Base-by-base conservation (phyloP, 1,284 basidiomycete genomes). In the Pseudozyma hubeiensis region DNA sequence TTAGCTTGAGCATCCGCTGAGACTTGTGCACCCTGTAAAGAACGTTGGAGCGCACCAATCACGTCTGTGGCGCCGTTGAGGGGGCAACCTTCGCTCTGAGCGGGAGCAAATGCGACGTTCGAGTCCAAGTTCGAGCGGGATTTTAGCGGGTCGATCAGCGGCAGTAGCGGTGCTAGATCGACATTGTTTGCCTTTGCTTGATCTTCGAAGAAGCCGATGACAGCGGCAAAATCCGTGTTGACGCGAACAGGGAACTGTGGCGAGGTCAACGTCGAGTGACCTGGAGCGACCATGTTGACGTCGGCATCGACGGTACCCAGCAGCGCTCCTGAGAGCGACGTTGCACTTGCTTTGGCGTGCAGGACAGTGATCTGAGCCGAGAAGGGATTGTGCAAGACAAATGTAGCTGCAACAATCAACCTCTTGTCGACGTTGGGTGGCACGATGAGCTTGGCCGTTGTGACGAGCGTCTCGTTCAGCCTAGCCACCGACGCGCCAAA, bases 311-410 rank as follows among this genome's bases (percentile, higher is more conserved):
- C 85, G 73, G 92, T 80, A n/a, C 55, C 63, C 31, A 80, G 79
- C 19, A 84, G 64, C 29, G 64, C 54, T 43, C 80, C 77, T 10
- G 64, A 76, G 6, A 90, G 17, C 81, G 87, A 81, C 0, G 62
- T 88, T 0, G 88, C 91, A 3, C 82, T 87, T 1, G 90, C 88
- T 6, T 84, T 85, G 11, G 92, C 85, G 54, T 86, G 81, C 31
- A 90, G 77, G 13, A 92, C 81, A 79, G 90, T 91, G 81, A 92
- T 89, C 72, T 88, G 88, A 8, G 91, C 90, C 0, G 90, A 91
- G 84, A 92, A 92, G 0, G 91, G 91, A 77, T 92, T 92, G 9
- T 85, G 85, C 45, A 92, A 85, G 0, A 85, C 64, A 58, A 80
- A 78, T 0, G 61, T 48, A 3, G 64, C 64, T 33, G 48, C 46